Evolutionary conservation across 768 basidiomycete species (phyloP), one percentile per base, ranked within the genome.

Genomic region (Leccinum disarticulatum): DNA sequence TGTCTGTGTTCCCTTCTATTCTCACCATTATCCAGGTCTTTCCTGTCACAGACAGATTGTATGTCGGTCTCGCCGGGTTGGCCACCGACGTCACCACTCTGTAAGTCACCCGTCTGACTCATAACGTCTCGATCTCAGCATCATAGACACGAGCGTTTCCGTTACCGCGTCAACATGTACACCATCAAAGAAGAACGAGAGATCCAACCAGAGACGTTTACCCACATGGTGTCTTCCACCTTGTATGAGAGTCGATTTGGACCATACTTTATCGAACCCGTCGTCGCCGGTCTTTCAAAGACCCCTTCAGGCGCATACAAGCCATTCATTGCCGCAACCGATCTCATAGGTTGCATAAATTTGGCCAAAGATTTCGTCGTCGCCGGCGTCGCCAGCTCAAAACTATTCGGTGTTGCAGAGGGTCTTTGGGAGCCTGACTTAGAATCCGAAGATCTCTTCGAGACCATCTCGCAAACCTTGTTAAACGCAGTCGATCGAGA

Each of bases 101-200:
- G 93, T 95, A 70, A 70, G 84, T 76, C 27, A 11, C 11, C 35
- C 22, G 27, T 55, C 31, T 43, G 53, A 49, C 19, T 51, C 33
- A 15, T 33, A 54, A 48, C 31, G 28, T 54, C 51, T 33, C 36
- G 22, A 54, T 55, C 60, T 56, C 43, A 57, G 49, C 43, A 61
- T 46, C 52, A 28, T 55, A 97, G 95, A 59, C 88, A 86, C 65
- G 96, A 98, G 75, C 84, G 86, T 43, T 89, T 98, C 70, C 87
- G 97, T 55, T 95, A 90, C 77, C 84, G 95, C 64, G 90, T 96
- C 59, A 99, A 99, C 80, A 95, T 98, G 93, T 98, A 98, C 77
- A 91, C 93, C 33, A 98, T 99, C 82, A 99, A 99, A 76, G 96
- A 99, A 76, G 96, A 97, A 72, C 86, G 96, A 63, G 89, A 96